phyloP scores from a whole-genome alignment of 2,329 filamentous ascomycete genomes.

The Colletotrichum kahawae region DNA sequence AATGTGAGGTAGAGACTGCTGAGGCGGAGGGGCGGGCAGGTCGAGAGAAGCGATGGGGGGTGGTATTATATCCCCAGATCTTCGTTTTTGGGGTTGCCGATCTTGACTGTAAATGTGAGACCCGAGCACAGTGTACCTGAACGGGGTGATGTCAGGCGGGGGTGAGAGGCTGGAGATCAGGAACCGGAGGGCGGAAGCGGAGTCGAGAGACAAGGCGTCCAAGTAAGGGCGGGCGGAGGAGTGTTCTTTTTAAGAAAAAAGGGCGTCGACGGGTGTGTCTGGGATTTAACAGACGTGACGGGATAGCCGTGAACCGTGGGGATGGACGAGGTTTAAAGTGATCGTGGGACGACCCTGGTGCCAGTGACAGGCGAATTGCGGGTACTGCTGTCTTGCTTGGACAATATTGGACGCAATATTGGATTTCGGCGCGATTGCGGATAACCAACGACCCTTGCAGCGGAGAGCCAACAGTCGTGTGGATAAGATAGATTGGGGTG shows the following conservation, averaged over 20 bases:
- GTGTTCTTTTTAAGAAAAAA: not conserved
- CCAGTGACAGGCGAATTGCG: constrained; percentile 20
- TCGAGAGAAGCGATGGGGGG: not conserved
- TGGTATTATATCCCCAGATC: constrained; percentile 22
- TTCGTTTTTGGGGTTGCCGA: constrained; percentile 13
- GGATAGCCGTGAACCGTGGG: constrained; percentile 17
- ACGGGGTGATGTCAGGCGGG: constrained; percentile 16
- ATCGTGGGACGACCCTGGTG: constrained; percentile 18
- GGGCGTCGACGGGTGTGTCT: not conserved
- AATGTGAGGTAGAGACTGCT: not conserved
- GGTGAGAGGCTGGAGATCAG: not conserved
- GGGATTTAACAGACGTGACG: not conserved
- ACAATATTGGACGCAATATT: constrained; percentile 23
- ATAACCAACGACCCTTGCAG: constrained; percentile 14
- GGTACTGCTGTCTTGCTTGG: constrained; percentile 19
- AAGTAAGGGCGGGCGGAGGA: not conserved
- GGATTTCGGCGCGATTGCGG: constrained; percentile 21
- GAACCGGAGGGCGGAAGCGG: not conserved
- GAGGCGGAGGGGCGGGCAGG: not conserved
- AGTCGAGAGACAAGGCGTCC: not conserved
- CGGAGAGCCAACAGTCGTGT: constrained; percentile 2
- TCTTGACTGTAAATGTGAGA: constrained; percentile 11
- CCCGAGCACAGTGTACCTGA: constrained; percentile 9
- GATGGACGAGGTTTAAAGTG: constrained; percentile 16
- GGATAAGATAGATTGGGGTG: not conserved